These are phyloP conservation scores for Ramaria rubella DNA, from an alignment of 768 basidiomycete genomes.

Conservation along the genomic window DNA sequence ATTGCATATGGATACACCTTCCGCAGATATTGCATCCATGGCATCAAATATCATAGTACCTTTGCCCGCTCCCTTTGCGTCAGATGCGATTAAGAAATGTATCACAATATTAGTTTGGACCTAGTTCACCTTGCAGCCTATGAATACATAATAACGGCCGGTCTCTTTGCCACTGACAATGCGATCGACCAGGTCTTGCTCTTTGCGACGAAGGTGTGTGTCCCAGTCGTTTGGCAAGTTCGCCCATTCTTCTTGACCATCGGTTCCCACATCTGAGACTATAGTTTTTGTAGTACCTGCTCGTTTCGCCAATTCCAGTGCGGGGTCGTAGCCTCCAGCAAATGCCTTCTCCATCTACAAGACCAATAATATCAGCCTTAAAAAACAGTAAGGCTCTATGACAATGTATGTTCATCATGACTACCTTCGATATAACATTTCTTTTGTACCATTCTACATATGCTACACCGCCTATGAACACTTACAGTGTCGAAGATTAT, in stretches of 20 bases:
- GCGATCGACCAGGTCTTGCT: slow-evolving; percentile 69
- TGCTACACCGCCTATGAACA: slow-evolving; percentile 63
- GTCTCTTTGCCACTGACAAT: slow-evolving; percentile 70
- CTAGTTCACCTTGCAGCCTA: slow-evolving; percentile 65
- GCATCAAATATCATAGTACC: slow-evolving; percentile 79
- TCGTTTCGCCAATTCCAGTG: slow-evolving; percentile 60
- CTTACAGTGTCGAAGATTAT: slow-evolving; percentile 25
- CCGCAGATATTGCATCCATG: slow-evolving; percentile 67
- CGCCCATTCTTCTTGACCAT: slow-evolving; percentile 23
- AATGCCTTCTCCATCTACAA: slow-evolving; percentile 73
- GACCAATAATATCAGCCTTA: slow-evolving; percentile 4
- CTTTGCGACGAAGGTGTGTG: slow-evolving; percentile 59
- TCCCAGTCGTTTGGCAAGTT: slow-evolving; percentile 31
- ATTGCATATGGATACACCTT: slow-evolving; percentile 69
- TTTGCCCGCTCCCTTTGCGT: slow-evolving; percentile 64
- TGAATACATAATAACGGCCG: slow-evolving; percentile 69
- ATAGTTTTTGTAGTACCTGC: slow-evolving; percentile 18
- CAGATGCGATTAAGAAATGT: neutral
- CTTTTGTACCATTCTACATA: slow-evolving; percentile 80
- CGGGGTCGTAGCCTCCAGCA: slow-evolving; percentile 73
- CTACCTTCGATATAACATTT: slow-evolving; percentile 72
- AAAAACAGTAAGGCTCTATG: neutral
- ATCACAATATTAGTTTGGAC: neutral
- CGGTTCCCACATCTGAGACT: slow-evolving; percentile 31
- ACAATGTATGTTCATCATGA: neutral